Evolutionary conservation across 768 basidiomycete genomes (phyloP).

Genomic region (Hericium rajendrae): DNA sequence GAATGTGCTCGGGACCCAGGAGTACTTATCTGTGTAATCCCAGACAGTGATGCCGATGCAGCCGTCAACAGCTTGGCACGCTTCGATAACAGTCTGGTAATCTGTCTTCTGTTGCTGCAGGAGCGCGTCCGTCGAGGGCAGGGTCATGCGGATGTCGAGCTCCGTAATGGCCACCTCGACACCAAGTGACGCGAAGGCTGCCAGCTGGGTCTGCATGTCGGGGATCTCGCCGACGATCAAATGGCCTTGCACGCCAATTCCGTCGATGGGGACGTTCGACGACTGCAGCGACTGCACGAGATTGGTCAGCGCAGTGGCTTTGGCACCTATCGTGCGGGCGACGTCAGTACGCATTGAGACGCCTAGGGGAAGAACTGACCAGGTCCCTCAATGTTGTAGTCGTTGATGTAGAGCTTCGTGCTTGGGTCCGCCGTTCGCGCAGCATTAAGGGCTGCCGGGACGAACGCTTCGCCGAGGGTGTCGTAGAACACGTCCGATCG

Average conservation of each 20-base stretch:
- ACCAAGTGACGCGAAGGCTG: constrained; percentile 49
- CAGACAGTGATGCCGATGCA: constrained; percentile 32
- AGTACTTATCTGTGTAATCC: constrained; percentile 34
- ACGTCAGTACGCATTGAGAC: neutral
- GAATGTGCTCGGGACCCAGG: constrained; percentile 26
- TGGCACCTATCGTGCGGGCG: constrained; percentile 26
- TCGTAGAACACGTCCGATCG: constrained; percentile 44
- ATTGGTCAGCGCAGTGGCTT: constrained; percentile 45
- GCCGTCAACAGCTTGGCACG: constrained; percentile 33
- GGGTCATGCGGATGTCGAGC: constrained; percentile 52
- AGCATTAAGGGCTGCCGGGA: constrained; percentile 40
- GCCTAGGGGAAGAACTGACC: constrained; percentile 3
- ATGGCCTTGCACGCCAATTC: constrained; percentile 53
- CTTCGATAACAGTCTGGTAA: constrained; percentile 45
- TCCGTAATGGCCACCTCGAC: constrained; percentile 64
- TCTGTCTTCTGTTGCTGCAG: constrained; percentile 48
- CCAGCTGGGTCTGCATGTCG: constrained; percentile 35
- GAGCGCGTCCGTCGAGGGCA: constrained; percentile 39
- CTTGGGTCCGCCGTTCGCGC: constrained; percentile 44
- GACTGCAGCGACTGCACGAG: constrained; percentile 40
- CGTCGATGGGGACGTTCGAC: constrained; percentile 45
- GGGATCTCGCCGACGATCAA: constrained; percentile 51
- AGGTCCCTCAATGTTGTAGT: constrained; percentile 26
- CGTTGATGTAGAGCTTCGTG: constrained; percentile 47
- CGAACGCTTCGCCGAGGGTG: constrained; percentile 38